A percentile compares a stretch with the other conserved stretches of the same genome.
phyloP scores from a whole-genome alignment of 148 eudicot genomes.

The Oxyria digyna region DNA sequence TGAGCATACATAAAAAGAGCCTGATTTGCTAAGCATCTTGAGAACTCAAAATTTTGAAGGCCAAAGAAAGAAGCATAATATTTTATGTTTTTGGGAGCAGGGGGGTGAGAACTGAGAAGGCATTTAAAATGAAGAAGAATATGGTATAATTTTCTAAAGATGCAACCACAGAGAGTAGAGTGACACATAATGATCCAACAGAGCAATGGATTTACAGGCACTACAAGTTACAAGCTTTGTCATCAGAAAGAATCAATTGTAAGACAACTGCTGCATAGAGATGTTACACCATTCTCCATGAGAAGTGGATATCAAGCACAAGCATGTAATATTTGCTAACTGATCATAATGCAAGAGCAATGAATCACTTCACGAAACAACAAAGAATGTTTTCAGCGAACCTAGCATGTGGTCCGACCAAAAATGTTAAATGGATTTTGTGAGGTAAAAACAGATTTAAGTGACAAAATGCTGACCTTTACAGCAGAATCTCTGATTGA shows the following conservation, averaged over 20 bases:
- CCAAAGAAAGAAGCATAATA: no score
- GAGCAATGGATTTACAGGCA: background rate
- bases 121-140: background rate
- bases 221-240: background rate
- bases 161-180: background rate
- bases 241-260: background rate
- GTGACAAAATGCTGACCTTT: conserved; percentile 36
- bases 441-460: background rate
- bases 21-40: background rate
- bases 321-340: background rate
- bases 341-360: background rate
- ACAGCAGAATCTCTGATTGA: conserved; percentile 33
- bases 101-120: no score
- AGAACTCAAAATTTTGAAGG: background rate
- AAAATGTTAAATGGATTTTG: background rate
- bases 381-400: background rate
- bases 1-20: background rate
- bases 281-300: no score
- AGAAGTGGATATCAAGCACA: no score
- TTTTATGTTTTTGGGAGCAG: no score
- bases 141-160: background rate
- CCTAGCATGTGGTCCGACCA: background rate
- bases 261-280: no score
- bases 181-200: background rate
- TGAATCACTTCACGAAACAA: background rate